Base-by-base conservation (phyloP, 139 green algal species). In the Micractinium sp. region DNA sequence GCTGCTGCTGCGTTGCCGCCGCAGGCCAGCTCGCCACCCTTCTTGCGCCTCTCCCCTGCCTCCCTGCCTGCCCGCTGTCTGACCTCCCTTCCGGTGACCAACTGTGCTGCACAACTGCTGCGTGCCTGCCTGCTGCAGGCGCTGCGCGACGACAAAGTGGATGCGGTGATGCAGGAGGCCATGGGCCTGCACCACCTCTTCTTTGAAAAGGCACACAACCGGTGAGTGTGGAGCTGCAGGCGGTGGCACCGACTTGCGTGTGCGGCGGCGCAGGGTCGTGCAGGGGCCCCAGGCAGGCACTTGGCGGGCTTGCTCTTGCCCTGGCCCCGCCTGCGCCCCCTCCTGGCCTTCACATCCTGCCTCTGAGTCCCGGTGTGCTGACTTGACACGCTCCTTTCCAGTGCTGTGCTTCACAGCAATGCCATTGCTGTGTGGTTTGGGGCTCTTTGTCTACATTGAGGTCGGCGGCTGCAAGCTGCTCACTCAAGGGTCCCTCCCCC, bases 211-310 rank as follows among this genome's bases (percentile, higher is more conserved):
- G 36, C 76, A 7, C n/a, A 67, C 35, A 89, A 89, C 38, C 41
- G 66, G 86, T 89, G 86, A 61, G 85, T 2, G 9, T 16, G 16
- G n/a, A n/a, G n/a, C n/a, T n/a, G n/a, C n/a, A n/a, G n/a, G n/a
- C n/a, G n/a, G n/a, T n/a, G n/a, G n/a, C n/a, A n/a, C n/a, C n/a
- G n/a, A n/a, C n/a, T n/a, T n/a, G n/a, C n/a, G n/a, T n/a, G n/a
- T 25, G 2, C 7, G 3, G 36, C 63, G 13, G 16, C 4, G 35
- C 39, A 18, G 35, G 36, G 75, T 9, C 5, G 47, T 56, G 47
- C 47, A 56, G 47, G 47, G 5, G 47, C 47, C 5, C 47, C 5
- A 9, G 47, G 47, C 47, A 56, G 47, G 47, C 47, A 56, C 9
- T 56, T 56, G 47, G 47, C 47, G 5, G 47, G 47, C 47, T 16